These are phyloP conservation scores for Hypoxylon sp. DNA, from an alignment of 2,329 filamentous ascomycete genomes.

Conservation along the genomic window DNA sequence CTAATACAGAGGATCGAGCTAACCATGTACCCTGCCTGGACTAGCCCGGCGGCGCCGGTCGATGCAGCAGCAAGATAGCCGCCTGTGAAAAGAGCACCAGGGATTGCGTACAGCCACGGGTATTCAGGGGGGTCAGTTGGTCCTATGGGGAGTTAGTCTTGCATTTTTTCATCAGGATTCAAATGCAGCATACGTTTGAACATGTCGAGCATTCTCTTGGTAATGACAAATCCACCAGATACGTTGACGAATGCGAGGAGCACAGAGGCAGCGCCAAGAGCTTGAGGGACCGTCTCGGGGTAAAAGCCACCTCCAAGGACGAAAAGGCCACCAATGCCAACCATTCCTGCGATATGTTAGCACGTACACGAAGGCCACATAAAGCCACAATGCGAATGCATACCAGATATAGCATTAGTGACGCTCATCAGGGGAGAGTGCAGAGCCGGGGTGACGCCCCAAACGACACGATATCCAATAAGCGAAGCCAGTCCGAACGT, in stretches of 20 bases:
- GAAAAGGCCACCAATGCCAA: conserved; percentile 87
- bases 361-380: neutral
- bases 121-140: conserved; percentile 89
- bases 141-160: conserved; percentile 52
- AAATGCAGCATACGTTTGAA: conserved; percentile 67
- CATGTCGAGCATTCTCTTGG: conserved; percentile 94
- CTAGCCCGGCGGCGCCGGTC: conserved; percentile 82
- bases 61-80: conserved; percentile 82
- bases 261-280: conserved; percentile 80
- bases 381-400: neutral
- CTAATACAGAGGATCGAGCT: conserved; percentile 86
- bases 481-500: conserved; percentile 84
- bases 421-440: conserved; percentile 93
- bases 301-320: conserved; percentile 84
- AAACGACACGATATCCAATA: conserved; percentile 87
- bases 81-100: conserved; percentile 78
- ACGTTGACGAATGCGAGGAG: conserved; percentile 88
- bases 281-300: conserved; percentile 80
- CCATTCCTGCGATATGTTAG: conserved; percentile 66
- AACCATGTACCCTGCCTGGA: conserved; percentile 86
- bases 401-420: conserved; percentile 87
- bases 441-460: conserved; percentile 83
- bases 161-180: neutral
- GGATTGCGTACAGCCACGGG: conserved; percentile 84
- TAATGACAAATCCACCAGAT: conserved; percentile 88